Evolutionary conservation across 2,329 filamentous ascomycete genomes (phyloP), one percentile per base, ranked within the genome.

Genomic region (Trichoderma koningii): DNA sequence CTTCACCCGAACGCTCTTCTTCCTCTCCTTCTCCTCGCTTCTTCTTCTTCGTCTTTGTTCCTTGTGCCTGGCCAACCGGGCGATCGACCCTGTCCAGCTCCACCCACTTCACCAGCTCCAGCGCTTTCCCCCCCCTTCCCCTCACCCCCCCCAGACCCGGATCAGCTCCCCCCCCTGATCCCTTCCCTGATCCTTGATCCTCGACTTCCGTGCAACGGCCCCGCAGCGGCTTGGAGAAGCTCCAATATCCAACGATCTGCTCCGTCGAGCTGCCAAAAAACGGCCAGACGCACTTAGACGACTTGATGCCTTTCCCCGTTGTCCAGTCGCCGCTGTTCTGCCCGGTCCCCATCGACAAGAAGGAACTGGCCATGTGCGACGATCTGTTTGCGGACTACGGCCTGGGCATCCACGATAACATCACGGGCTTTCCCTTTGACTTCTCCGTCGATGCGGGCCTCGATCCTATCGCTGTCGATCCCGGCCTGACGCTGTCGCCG

Each of bases 221-320:
- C 62, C 62, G 62, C 62, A 48, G 19, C 51, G 44, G 47, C 61
- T 51, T 51, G 44, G 52, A 55, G 41, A 64, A 64, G 62, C 62
- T 64, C 51, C 42, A 55, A n/a, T 3, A 2, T 9, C 12, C 12
- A 7, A 21, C 17, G 21, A 28, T 30, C 41, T 45, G 44, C 62
- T 57, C 62, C 53, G 45, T 34, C 47, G 26, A 61, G 47, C 57
- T 52, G 23, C 19, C 47, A 51, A 17, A 30, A 51, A 17, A 30
- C 48, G 30, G 48, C 26, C 28, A 3, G 30, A 19, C 48, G 7
- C n/a, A 15, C 17, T 26, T 19, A 26, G 17, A 51, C 14, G 23
- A 42, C 21, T 53, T 53, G 59, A 38, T 38, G 34, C 34, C 23
- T 34, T 15, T 30, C 26, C 26, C 5, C 17, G 17, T 17, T 12